phyloP scores from a whole-genome alignment of 768 basidiomycete species.

The Boletus pseudopeckii region DNA sequence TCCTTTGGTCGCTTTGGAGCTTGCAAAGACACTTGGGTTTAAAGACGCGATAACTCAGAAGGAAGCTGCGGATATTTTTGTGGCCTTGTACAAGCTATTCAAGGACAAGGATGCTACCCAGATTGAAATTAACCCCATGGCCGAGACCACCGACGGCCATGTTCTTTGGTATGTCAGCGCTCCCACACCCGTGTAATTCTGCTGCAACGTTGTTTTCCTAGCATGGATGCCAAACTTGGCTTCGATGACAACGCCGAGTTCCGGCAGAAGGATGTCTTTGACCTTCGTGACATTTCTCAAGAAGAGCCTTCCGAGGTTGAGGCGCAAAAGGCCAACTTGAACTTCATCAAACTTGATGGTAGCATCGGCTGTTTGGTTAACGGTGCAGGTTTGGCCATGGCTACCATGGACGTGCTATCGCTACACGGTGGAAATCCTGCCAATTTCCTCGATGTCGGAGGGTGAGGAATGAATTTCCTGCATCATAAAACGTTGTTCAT shows the following conservation, averaged over 20 bases:
- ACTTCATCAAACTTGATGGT: slow-evolving; percentile 99
- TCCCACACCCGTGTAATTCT: neutral
- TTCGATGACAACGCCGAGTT: slow-evolving; percentile 99
- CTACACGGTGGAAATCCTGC: slow-evolving; percentile 96
- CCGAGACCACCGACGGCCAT: slow-evolving; percentile 83
- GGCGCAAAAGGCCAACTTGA: slow-evolving; percentile 92
- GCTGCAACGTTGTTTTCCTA: slow-evolving; percentile 29
- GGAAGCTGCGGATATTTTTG: slow-evolving; percentile 91
- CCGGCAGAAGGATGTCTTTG: slow-evolving; percentile 88
- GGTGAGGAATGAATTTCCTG: slow-evolving; percentile 42
- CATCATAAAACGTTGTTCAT: neutral
- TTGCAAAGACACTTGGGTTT: slow-evolving; percentile 93
- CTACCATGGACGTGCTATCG: slow-evolving; percentile 99
- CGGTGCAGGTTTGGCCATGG: slow-evolving; percentile 98
- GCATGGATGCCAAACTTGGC: slow-evolving; percentile 99
- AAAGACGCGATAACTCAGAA: slow-evolving; percentile 63
- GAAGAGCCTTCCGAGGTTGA: slow-evolving; percentile 98
- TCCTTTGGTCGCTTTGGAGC: slow-evolving; percentile 61
- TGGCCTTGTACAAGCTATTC: slow-evolving; percentile 93
- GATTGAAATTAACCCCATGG: slow-evolving; percentile 99
- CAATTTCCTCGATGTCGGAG: slow-evolving; percentile 98
- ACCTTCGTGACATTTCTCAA: slow-evolving; percentile 86
- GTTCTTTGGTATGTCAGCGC: slow-evolving; percentile 82
- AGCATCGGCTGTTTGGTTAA: slow-evolving; percentile 97
- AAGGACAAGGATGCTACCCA: slow-evolving; percentile 99